Base-by-base conservation (phyloP, 768 basidiomycete genomes). In the Cubamyces lactineus region DNA sequence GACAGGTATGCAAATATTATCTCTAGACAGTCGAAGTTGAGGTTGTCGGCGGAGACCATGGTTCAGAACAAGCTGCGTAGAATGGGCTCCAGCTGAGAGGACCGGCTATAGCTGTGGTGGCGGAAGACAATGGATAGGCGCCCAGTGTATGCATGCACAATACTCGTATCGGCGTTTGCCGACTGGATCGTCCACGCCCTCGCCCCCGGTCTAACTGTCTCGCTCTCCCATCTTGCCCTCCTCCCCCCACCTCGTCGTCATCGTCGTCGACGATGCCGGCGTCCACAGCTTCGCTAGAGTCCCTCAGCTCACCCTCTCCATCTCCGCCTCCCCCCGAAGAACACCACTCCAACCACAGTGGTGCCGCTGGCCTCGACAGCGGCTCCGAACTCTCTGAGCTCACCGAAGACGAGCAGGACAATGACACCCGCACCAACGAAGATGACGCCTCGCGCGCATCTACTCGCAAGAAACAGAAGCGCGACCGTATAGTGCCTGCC, bases 331-430 rank as follows among this genome's bases (percentile, higher is more conserved):
- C 80, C 5, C 71, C 66, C 8, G 67, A 69, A 41, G 74, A 45
- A 46, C 69, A 43, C 62, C 64, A 56, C 15, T 63, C 69, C 51
- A 77, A 71, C 71, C 62, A 70, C 60, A 60, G 72, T 70, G 63
- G 76, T 71, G 60, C 68, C 61, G 76, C 76, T 57, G 79, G 76
- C 40, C 78, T 87, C 64, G 84, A 86, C 76, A 80, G 74, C 66
- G 89, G 84, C 73, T 91, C 90, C 6, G 91, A 92, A 76, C 84
- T 92, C 61, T 91, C 89, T 45, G 91, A 91, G 72, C 84, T 92
- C 71, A 92, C 90, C 16, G 90, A 92, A 70, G 90, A 92, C 70
- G 89, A 91, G 67, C 83, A 87, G 66, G 87, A 88, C 68, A 67
- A 73, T 52, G 74, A 78, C 62, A 77, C 73, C 21, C 62, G 66